Base-by-base conservation (phyloP, 495 filamentous ascomycete species). In the Cairneyella variabilis region DNA sequence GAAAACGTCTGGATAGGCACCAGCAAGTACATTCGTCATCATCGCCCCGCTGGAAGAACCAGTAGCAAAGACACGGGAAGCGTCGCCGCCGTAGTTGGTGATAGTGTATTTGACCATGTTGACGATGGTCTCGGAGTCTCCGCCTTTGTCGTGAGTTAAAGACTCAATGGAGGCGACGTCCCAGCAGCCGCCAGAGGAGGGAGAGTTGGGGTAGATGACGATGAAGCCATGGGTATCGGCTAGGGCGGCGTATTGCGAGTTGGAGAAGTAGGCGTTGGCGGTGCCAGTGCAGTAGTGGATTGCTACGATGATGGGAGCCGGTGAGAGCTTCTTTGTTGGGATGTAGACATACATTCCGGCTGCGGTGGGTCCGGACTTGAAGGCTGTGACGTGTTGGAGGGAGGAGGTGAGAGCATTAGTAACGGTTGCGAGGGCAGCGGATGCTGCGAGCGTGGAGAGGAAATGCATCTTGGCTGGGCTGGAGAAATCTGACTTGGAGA, bases 211-310 rank as follows among this genome's bases (percentile, higher is more conserved):
- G 65, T 78, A 82, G 65, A 82, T 78, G 57, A 81, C 71, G 34
- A 82, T 79, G 64, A 77, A 84, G 32, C 79, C 79, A 48, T 82
- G 65, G 22, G 63, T 41, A 41, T 83, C 82, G n/a, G 78, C 76
- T 30, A 66, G 64, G 3, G 16, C 72, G 66, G 1, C 54, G 43
- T 21, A 81, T n/a, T n/a, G n/a, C n/a, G n/a, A n/a, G n/a, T n/a
- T n/a, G n/a, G n/a, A n/a, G n/a, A n/a, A n/a, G n/a, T n/a, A n/a
- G n/a, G n/a, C n/a, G n/a, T n/a, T n/a, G n/a, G 76, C 80, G 14
- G 71, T 77, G 43, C 79, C 79, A 40, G 59, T 69, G 70, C 81
- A 83, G 56, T 76, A 76, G 64, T 83, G 77, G 20, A 83, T 73
- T 18, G 74, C 80, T 0, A 83, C 76, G 34, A 83, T 66, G 45